Evolutionary conservation across 139 green algal genomes (phyloP).

Genomic region (Auxenochlorella pyrenoidosa): DNA sequence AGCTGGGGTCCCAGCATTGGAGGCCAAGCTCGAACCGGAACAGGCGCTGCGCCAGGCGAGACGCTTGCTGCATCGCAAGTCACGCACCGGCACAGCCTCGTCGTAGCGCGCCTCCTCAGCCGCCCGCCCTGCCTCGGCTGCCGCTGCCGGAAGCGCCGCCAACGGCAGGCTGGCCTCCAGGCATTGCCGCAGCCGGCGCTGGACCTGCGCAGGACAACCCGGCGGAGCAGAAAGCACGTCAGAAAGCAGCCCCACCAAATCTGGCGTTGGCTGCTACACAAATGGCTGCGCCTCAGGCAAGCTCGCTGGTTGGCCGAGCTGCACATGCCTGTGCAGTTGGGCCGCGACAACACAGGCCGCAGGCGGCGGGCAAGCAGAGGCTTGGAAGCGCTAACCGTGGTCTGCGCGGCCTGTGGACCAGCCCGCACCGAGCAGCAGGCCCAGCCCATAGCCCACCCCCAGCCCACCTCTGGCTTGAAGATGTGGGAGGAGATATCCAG

Average conservation of each 20-base stretch:
- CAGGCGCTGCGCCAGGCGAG: background rate
- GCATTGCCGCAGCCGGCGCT: constrained; percentile 33
- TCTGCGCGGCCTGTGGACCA: no score
- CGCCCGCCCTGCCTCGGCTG: constrained; percentile 6
- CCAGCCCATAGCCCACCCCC: background rate
- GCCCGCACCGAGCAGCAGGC: no score
- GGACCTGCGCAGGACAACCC: background rate
- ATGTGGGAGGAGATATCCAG: constrained; percentile 49
- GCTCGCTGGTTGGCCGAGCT: no score
- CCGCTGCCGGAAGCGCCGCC: constrained; percentile 32
- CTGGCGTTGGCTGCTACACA: no score
- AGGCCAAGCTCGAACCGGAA: background rate
- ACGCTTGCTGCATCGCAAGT: background rate
- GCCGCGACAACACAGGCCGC: background rate
- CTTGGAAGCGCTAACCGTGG: no score
- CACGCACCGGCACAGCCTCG: constrained; percentile 27
- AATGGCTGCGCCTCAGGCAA: no score
- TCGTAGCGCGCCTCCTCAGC: constrained; percentile 15
- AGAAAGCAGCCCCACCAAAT: no score
- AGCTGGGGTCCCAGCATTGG: background rate
- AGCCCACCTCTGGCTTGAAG: constrained; percentile 37
- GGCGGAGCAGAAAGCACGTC: background rate
- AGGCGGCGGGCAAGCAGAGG: background rate
- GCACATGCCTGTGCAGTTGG: no score
- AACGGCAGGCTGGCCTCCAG: constrained; percentile 43